phyloP scores from a whole-genome alignment of 129 eudicot species.

The Kitagawia praeruptora region DNA sequence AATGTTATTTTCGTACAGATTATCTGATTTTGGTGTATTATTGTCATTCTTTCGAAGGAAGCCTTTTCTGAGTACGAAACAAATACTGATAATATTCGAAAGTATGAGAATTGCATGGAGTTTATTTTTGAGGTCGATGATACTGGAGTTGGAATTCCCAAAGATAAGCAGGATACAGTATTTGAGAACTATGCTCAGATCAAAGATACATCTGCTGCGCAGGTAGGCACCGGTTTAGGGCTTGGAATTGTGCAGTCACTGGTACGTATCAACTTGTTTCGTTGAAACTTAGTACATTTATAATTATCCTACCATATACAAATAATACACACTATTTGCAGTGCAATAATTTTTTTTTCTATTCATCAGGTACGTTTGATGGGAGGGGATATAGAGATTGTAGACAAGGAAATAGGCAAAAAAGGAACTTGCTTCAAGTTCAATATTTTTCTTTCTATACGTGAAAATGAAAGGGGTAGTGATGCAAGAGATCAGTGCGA shows the following conservation, averaged over 20 bases:
- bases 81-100: not conserved
- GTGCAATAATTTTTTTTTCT: not conserved
- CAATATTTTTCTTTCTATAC: constrained; percentile 9
- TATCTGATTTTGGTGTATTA: no score
- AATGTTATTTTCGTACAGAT: no score
- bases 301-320: not conserved
- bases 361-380: constrained; percentile 51
- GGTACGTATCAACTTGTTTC: constrained; percentile 24
- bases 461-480: not conserved
- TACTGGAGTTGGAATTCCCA: constrained; percentile 81
- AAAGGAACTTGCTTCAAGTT: constrained; percentile 69
- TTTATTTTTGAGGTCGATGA: constrained; percentile 69
- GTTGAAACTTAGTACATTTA: not conserved
- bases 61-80: constrained; percentile 1
- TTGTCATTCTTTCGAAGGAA: no score
- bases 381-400: constrained; percentile 80
- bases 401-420: constrained; percentile 53
- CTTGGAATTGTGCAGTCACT: constrained; percentile 78
- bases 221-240: constrained; percentile 79
- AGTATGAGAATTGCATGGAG: constrained; percentile 49
- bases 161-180: constrained; percentile 52
- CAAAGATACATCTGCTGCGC: constrained; percentile 32
- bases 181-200: constrained; percentile 86
- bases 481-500: not conserved
- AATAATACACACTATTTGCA: not conserved